These are phyloP conservation scores for Fusarium sp. DNA, from an alignment of 2,329 filamentous ascomycete species.

Conservation along the genomic window DNA sequence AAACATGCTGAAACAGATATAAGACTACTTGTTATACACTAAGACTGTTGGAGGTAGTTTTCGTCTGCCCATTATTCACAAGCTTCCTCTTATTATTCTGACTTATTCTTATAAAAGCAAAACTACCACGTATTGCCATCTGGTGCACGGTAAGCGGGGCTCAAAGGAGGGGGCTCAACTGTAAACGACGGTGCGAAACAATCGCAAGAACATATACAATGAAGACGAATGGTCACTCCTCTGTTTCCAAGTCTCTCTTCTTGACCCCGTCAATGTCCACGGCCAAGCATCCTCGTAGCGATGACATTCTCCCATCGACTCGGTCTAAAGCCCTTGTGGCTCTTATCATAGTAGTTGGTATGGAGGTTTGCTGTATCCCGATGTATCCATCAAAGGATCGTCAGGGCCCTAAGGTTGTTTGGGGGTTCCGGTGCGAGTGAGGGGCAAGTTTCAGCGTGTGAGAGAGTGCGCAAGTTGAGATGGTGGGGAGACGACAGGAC, in stretches of 20 bases:
- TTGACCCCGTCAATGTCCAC: background rate
- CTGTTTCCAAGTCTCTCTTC: background rate
- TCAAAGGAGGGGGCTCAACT: conserved; percentile 7
- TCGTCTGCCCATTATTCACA: conserved; percentile 3
- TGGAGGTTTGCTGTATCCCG: conserved; percentile 22
- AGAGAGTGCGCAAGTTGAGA: conserved; percentile 15
- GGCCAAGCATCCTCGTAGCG: background rate
- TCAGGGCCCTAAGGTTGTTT: conserved; percentile 39
- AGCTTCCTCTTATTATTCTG: background rate
- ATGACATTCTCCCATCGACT: background rate
- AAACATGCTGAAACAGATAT: conserved; percentile 23
- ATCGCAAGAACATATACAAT: conserved; percentile 1
- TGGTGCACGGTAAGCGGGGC: conserved; percentile 23
- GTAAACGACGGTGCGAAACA: conserved; percentile 17
- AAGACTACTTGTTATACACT: conserved; percentile 31
- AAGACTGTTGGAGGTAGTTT: background rate
- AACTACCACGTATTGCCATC: conserved; percentile 6
- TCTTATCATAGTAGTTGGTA: background rate
- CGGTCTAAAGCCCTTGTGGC: background rate
- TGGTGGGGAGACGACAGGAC: conserved; percentile 25
- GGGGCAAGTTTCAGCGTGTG: conserved; percentile 42
- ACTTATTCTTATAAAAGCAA: background rate
- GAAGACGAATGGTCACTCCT: conserved; percentile 3
- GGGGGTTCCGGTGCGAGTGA: conserved; percentile 30
- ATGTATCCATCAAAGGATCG: conserved; percentile 37